Percentiles rank a stretch among this genome's conserved stretches.
Evolutionary conservation across 2,329 filamentous ascomycete genomes (phyloP).

Genomic region (Madurella fahalii): DNA sequence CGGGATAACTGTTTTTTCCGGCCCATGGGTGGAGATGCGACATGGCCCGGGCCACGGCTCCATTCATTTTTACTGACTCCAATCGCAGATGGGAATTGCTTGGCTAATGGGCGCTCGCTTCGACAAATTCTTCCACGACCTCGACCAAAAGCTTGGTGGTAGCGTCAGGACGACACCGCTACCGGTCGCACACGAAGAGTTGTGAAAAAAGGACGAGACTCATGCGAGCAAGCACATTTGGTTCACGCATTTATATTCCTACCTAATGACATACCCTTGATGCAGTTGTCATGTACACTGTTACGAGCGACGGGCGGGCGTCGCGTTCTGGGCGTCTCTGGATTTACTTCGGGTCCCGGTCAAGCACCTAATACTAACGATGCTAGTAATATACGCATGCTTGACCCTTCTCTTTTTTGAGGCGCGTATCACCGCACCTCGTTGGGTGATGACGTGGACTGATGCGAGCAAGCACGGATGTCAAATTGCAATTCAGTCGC

Average conservation of each 20-base stretch:
- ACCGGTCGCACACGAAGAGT: conserved; percentile 29
- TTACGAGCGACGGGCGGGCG: background rate
- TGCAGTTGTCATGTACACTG: background rate
- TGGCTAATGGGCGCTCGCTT: conserved; percentile 80
- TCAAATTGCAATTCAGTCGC: conserved; percentile 96
- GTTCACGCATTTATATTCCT: conserved; percentile 8
- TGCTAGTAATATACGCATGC: conserved; percentile 1
- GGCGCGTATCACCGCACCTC: background rate
- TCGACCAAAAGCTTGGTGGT: conserved; percentile 32
- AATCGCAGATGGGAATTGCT: conserved; percentile 66
- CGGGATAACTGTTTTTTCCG: conserved; percentile 10
- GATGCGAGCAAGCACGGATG: conserved; percentile 74
- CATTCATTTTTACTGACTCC: conserved; percentile 9
- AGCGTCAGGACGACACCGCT: conserved; percentile 4
- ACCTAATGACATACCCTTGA: conserved; percentile 16
- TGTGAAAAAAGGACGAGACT: conserved; percentile 25
- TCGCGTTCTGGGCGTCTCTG: background rate
- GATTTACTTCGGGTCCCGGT: background rate
- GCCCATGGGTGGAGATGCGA: conserved; percentile 3
- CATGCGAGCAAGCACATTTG: background rate
- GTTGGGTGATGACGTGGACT: background rate
- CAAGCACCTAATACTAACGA: conserved; percentile 4
- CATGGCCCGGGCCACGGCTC: no score
- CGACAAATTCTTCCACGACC: conserved; percentile 60
- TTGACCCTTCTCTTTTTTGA: background rate